Conservation (phyloP, 805 yeast genomes). For the Yamadazyma insecticola region DNA sequence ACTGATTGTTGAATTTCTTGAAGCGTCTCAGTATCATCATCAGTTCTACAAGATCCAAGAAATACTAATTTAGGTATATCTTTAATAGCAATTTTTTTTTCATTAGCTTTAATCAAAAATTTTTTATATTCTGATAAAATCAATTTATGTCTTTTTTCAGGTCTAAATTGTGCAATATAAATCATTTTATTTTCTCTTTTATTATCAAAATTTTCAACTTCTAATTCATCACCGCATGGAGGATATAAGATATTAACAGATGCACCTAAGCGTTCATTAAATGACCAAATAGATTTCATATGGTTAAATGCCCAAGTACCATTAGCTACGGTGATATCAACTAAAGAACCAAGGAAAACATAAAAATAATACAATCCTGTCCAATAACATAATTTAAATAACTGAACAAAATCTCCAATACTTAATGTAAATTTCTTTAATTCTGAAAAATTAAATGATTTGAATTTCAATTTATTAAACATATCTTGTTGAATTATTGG, state of each 20-base stretch:
- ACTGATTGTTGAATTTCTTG: constrained; percentile 39
- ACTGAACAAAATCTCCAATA: constrained; percentile 28
- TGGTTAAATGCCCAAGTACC: constrained; percentile 92
- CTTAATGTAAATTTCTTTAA: constrained; percentile 14
- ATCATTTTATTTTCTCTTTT: constrained; percentile 39
- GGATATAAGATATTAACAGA: constrained; percentile 64
- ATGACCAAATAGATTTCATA: constrained; percentile 59
- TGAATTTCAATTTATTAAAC: constrained; percentile 55
- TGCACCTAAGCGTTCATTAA: constrained; percentile 21
- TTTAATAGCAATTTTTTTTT: constrained; percentile 13
- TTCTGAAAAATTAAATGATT: constrained; percentile 13
- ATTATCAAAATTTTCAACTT: constrained; percentile 6
- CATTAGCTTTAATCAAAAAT: constrained; percentile 34
- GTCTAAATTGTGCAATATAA: constrained; percentile 88
- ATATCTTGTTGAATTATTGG: constrained; percentile 89
- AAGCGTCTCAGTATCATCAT: constrained; percentile 60
- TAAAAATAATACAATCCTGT: constrained; percentile 57
- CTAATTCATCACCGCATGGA: constrained; percentile 71
- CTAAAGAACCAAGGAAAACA: constrained; percentile 59
- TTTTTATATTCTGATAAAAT: constrained; percentile 59
- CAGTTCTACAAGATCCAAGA: constrained; percentile 79
- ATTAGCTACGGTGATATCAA: constrained; percentile 66
- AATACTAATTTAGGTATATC: constrained; percentile 57
- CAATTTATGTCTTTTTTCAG: constrained; percentile 85
- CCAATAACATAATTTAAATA: constrained; percentile 65